Conservation (phyloP, 495 filamentous ascomycete genomes). For the Penicillium diatomitis region DNA sequence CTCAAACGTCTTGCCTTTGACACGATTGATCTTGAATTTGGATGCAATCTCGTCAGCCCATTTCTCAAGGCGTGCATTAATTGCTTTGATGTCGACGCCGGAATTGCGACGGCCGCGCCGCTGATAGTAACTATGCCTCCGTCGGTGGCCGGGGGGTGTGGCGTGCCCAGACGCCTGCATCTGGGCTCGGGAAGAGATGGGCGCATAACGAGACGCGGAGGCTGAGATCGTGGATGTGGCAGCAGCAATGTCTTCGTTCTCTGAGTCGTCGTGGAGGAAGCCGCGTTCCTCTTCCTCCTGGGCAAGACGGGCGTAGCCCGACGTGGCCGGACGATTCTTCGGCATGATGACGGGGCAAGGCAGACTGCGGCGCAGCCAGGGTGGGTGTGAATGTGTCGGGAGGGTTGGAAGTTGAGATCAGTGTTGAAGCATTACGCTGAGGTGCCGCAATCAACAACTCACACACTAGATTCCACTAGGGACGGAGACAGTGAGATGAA, state of each 20-base stretch:
- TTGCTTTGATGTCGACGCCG: conserved; percentile 95
- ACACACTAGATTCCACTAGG: neutral
- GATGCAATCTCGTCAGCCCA: conserved; percentile 98
- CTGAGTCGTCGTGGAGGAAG: conserved; percentile 58
- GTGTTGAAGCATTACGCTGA: conserved; percentile 17
- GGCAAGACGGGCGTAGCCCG: conserved; percentile 84
- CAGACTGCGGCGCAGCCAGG: too few relatives aligned
- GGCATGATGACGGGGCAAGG: conserved; percentile 31
- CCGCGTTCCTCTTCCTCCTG: conserved; percentile 71
- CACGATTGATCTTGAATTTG: conserved; percentile 82
- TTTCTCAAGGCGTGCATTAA: conserved; percentile 89
- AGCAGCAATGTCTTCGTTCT: conserved; percentile 51
- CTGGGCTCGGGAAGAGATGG: conserved; percentile 44
- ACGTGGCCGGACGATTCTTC: conserved; percentile 60
- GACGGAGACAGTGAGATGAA: conserved; percentile 11
- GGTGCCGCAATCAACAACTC: neutral
- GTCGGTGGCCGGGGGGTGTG: conserved; percentile 33
- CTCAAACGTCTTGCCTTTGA: conserved; percentile 65
- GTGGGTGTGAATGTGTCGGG: too few relatives aligned
- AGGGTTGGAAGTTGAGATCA: neutral
- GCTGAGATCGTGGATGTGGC: conserved; percentile 51
- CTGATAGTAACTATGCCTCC: conserved; percentile 37
- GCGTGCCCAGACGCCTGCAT: conserved; percentile 36
- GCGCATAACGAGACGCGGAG: conserved; percentile 61
- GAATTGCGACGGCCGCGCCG: conserved; percentile 65